These are phyloP conservation scores for Rhizoclosmatium globosum DNA, from an alignment of 192 early-diverging fungal species.

Conservation along the genomic window DNA sequence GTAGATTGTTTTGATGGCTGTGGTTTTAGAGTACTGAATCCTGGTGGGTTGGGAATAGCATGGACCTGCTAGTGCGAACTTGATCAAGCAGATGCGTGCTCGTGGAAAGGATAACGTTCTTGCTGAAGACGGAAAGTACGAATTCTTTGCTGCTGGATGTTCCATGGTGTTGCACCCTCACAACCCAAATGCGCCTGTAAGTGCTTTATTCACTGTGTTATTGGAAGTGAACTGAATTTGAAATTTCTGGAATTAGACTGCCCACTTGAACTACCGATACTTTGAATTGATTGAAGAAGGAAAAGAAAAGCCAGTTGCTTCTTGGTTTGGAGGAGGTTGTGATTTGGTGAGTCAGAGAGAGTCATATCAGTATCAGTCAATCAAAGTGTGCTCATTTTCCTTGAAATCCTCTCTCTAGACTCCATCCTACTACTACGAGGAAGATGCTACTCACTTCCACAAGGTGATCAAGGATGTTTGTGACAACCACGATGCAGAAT, in stretches of 20 bases:
- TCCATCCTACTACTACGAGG: slow-evolving; percentile 86
- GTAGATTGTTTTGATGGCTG: neutral
- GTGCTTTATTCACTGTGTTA: neutral
- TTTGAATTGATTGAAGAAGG: slow-evolving; percentile 84
- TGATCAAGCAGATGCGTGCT: slow-evolving; percentile 95
- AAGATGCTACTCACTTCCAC: slow-evolving; percentile 96
- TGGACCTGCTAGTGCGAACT: slow-evolving; percentile 66
- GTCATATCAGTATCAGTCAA: no score
- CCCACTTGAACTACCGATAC: slow-evolving; percentile 97
- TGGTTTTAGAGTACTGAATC: no score
- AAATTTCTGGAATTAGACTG: slow-evolving; percentile 57
- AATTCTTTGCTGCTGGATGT: slow-evolving; percentile 87
- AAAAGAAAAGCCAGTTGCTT: slow-evolving; percentile 70
- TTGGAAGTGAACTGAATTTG: neutral
- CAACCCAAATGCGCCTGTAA: slow-evolving; percentile 89
- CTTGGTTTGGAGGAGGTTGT: slow-evolving; percentile 97
- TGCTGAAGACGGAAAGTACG: slow-evolving; percentile 42
- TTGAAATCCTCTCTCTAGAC: slow-evolving; percentile 52
- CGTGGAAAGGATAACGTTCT: slow-evolving; percentile 69
- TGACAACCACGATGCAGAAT: slow-evolving; percentile 82
- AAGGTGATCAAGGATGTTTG: slow-evolving; percentile 89
- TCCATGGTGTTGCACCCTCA: slow-evolving; percentile 93
- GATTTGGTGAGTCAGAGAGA: slow-evolving; percentile 68
- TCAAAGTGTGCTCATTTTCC: no score
- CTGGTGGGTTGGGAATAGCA: slow-evolving; percentile 7